phyloP scores from a whole-genome alignment of 495 filamentous ascomycete genomes.

The Xylaria nigripes region DNA sequence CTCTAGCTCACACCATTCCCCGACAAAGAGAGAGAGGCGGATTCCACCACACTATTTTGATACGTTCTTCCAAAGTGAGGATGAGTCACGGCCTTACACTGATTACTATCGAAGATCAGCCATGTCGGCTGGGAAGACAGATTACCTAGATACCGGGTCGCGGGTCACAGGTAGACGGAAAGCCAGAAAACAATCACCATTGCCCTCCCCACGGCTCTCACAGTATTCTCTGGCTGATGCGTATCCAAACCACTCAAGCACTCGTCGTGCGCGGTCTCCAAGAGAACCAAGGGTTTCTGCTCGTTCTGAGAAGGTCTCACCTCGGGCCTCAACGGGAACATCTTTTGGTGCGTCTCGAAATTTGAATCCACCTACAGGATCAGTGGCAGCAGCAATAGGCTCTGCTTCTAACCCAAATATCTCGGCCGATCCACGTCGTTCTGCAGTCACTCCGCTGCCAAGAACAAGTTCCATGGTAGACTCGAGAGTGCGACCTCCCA shows the following conservation, averaged over 20 bases:
- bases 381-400: conserved; percentile 14
- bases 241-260: conserved; percentile 17
- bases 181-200: conserved; percentile 18
- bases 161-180: conserved; percentile 13
- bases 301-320: conserved; percentile 22
- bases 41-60: conserved; percentile 13
- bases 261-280: conserved; percentile 32
- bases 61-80: conserved; percentile 23
- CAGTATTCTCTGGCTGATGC: conserved; percentile 16
- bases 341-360: conserved; percentile 16
- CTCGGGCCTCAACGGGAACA: conserved; percentile 21
- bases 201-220: conserved; percentile 18
- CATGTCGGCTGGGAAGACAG: conserved; percentile 1
- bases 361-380: conserved; percentile 12
- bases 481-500: conserved; percentile 13
- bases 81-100: conserved; percentile 10
- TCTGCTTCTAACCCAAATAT: conserved; percentile 12
- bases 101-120: conserved; percentile 14
- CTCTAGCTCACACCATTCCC: conserved; percentile 14
- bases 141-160: conserved; percentile 10
- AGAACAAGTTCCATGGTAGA: conserved; percentile 7
- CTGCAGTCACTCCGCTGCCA: conserved; percentile 13
- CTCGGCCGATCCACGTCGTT: conserved; percentile 17
- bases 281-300: conserved; percentile 21
- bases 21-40: conserved; percentile 9